Evolutionary conservation across 2,329 filamentous ascomycete genomes (phyloP).

Genomic region (Pseudodiploospora longispora): DNA sequence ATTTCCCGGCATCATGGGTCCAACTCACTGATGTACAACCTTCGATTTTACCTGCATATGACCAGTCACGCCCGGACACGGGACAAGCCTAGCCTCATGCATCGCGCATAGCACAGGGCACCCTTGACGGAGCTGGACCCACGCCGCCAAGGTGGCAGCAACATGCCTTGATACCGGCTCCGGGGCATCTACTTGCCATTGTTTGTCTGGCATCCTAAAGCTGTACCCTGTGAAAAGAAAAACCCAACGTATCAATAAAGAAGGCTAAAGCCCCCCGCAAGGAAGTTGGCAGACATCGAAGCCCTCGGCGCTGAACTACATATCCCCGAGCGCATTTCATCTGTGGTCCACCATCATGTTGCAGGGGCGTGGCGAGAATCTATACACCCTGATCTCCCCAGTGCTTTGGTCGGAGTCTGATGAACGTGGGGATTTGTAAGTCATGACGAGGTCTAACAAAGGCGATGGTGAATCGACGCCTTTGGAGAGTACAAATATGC

Average conservation of each 20-base stretch:
- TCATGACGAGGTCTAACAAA: background rate
- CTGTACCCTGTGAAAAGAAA: too few relatives aligned
- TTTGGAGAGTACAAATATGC: background rate
- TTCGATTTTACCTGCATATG: background rate
- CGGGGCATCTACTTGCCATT: too few relatives aligned
- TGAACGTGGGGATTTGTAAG: background rate
- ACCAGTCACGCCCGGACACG: background rate
- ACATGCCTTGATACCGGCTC: too few relatives aligned
- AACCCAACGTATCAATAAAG: too few relatives aligned
- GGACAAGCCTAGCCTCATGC: constrained; percentile 1
- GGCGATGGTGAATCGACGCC: too few relatives aligned
- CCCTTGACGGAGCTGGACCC: background rate
- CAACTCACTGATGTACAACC: background rate
- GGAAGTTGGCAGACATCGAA: too few relatives aligned
- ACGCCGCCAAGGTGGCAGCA: background rate
- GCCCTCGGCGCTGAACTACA: too few relatives aligned
- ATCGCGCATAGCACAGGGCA: background rate
- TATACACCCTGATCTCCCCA: background rate
- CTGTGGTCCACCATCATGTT: background rate
- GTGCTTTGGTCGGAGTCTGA: background rate
- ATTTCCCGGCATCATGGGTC: background rate
- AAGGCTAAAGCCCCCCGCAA: too few relatives aligned
- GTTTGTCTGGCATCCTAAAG: too few relatives aligned
- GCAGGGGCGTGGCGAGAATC: background rate
- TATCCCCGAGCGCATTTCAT: too few relatives aligned